Percentiles rank a stretch among this genome's conserved stretches.
phyloP scores from a whole-genome alignment of 208 protist genomes.

The Acanthamoeba triangularis region DNA sequence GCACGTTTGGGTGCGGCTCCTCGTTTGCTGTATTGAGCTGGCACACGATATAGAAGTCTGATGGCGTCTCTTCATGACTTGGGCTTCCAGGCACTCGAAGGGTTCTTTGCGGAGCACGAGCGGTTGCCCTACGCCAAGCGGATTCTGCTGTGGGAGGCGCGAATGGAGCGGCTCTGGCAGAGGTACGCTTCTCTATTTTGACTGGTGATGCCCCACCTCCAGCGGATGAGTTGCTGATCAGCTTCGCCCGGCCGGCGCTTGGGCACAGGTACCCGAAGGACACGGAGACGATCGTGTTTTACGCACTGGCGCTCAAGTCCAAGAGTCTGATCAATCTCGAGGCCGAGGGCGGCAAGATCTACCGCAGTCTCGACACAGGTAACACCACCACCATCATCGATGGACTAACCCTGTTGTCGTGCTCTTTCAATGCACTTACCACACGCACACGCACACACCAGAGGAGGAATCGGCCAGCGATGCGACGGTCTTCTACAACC shows the following conservation, averaged over 20 bases:
- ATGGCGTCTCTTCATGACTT: background rate
- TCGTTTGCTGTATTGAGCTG: background rate
- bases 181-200: background rate
- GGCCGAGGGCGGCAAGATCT: constrained; percentile 26
- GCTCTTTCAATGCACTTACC: too few species aligned
- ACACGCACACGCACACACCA: too few species aligned
- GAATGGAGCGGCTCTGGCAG: constrained; percentile 19
- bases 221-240: background rate
- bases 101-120: constrained; percentile 1
- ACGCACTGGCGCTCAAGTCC: constrained; percentile 9
- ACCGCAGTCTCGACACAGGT: constrained; percentile 34
- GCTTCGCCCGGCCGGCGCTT: background rate
- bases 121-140: background rate
- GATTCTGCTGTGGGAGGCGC: constrained; percentile 1
- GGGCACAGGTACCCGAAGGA: background rate
- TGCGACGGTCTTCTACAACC: background rate
- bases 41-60: background rate
- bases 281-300: constrained; percentile 58
- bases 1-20: background rate
- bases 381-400: background rate
- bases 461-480: background rate
- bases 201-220: background rate
- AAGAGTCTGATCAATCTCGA: background rate
- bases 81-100: background rate
- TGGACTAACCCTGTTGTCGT: too few species aligned